These are phyloP conservation scores for Saprolegnia diclina DNA, from an alignment of 352 stramenopile genomes.

Conservation along the genomic window DNA sequence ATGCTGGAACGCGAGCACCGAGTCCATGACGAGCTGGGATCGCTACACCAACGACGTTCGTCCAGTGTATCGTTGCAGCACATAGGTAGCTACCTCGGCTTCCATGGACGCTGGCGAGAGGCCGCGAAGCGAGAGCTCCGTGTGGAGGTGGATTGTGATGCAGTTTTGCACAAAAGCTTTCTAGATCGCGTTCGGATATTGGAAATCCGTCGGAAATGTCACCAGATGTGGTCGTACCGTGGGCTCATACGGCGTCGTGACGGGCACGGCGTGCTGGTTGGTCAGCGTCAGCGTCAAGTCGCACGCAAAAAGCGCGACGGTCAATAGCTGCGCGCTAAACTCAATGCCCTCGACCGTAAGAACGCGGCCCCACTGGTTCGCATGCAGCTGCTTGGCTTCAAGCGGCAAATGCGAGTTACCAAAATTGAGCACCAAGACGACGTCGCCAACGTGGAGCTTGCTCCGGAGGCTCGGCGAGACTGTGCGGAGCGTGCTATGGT, in stretches of 20 bases:
- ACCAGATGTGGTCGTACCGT: slow-evolving; percentile 6
- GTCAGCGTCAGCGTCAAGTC: neutral
- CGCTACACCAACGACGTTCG: too few species aligned
- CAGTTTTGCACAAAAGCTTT: slow-evolving; percentile 5
- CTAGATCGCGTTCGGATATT: too few species aligned
- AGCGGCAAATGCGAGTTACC: slow-evolving; percentile 47
- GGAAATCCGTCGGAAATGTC: too few species aligned
- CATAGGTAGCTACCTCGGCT: slow-evolving; percentile 1
- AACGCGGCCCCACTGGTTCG: slow-evolving; percentile 23
- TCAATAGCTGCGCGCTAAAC: slow-evolving; percentile 10
- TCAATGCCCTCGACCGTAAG: neutral
- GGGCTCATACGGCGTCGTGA: neutral
- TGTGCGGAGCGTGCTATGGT: slow-evolving; percentile 30
- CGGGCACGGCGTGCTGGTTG: slow-evolving; percentile 7
- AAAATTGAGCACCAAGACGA: slow-evolving; percentile 67
- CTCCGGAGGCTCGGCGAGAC: slow-evolving; percentile 32
- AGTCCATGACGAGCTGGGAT: slow-evolving; percentile 17
- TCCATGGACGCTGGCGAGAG: neutral
- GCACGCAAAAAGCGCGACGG: slow-evolving; percentile 17
- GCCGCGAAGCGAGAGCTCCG: slow-evolving; percentile 11
- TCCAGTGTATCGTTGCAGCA: too few species aligned
- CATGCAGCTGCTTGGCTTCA: slow-evolving; percentile 31
- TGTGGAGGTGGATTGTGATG: slow-evolving; percentile 14
- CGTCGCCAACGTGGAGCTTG: slow-evolving; percentile 40
- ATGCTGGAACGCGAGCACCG: slow-evolving; percentile 21